Conservation (phyloP, 2,329 filamentous ascomycete species). For the Coniochaeta prunicola region DNA sequence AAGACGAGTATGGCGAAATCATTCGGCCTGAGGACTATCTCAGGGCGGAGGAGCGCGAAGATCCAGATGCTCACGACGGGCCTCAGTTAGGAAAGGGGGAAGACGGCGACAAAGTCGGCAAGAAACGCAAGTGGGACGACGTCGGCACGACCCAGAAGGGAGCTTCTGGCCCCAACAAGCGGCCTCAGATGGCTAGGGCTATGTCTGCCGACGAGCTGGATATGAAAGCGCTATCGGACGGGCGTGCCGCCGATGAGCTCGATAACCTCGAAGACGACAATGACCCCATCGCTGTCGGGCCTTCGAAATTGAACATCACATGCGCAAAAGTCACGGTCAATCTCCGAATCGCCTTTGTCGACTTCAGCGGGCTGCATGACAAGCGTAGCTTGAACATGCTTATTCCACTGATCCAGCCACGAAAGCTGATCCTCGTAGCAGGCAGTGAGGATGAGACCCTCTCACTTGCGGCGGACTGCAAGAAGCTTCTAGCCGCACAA, state of each 20-base stretch:
- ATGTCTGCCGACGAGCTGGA: conserved; percentile 37
- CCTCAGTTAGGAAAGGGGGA: conserved; percentile 40
- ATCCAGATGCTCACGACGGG: conserved; percentile 58
- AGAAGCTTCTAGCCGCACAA: conserved; percentile 50
- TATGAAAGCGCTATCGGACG: conserved; percentile 22
- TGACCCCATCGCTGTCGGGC: conserved; percentile 47
- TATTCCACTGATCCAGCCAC: conserved; percentile 85
- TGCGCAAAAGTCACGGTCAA: conserved; percentile 59
- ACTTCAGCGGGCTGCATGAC: conserved; percentile 89
- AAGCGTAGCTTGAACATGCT: conserved; percentile 91
- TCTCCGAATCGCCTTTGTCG: conserved; percentile 76
- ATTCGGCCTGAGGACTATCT: conserved; percentile 93
- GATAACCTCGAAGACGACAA: conserved; percentile 52
- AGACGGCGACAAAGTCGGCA: conserved; percentile 62
- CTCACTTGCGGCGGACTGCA: conserved; percentile 72
- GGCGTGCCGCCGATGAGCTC: conserved; percentile 44
- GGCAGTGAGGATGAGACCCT: conserved; percentile 74
- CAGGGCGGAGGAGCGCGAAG: conserved; percentile 82
- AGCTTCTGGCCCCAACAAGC: conserved; percentile 48
- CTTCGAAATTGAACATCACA: conserved; percentile 66
- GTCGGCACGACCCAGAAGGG: conserved; percentile 35
- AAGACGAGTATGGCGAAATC: conserved; percentile 88
- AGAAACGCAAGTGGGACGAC: conserved; percentile 93
- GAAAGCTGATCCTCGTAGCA: conserved; percentile 88
- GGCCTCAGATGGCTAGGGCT: conserved; percentile 40